Conservation (phyloP, 2,329 filamentous ascomycete species). For the Botryotinia globosa region DNA sequence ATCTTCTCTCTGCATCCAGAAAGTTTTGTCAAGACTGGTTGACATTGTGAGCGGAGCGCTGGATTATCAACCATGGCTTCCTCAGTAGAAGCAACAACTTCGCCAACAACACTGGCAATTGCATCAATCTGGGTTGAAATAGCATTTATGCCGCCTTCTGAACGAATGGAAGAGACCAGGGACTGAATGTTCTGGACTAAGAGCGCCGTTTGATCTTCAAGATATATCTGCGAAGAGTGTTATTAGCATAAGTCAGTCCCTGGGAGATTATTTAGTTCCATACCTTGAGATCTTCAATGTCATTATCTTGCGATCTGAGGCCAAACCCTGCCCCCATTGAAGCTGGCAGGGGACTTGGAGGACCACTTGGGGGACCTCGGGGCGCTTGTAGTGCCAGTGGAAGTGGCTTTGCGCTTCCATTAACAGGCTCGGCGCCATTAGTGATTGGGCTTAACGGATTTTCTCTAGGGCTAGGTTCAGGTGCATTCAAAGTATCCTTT, state of each 20-base stretch:
- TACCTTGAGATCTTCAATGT: conserved; percentile 61
- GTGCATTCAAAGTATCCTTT: background rate
- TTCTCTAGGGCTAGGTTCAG: background rate
- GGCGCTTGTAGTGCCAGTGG: conserved; percentile 13
- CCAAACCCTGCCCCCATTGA: conserved; percentile 43
- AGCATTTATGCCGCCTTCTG: conserved; percentile 59
- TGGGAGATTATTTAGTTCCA: conserved; percentile 22
- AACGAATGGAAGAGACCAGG: conserved; percentile 71
- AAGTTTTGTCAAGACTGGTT: conserved; percentile 54
- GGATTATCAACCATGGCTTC: conserved; percentile 52
- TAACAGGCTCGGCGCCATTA: conserved; percentile 24
- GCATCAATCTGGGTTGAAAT: conserved; percentile 68
- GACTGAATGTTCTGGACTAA: conserved; percentile 78
- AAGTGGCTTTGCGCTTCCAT: conserved; percentile 35
- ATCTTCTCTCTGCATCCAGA: conserved; percentile 63
- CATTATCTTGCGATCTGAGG: conserved; percentile 43
- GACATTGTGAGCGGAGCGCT: conserved; percentile 49
- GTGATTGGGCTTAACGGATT: background rate
- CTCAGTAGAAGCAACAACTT: conserved; percentile 66
- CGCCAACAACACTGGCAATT: conserved; percentile 68
- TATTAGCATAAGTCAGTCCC: conserved; percentile 28
- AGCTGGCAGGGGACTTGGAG: conserved; percentile 22
- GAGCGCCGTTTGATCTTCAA: conserved; percentile 77
- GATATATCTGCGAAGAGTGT: conserved; percentile 56
- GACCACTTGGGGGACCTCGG: conserved; percentile 15